These are phyloP conservation scores for Irineochytrium annulatum DNA, from an alignment of 192 early-diverging fungal genomes.

Conservation along the genomic window DNA sequence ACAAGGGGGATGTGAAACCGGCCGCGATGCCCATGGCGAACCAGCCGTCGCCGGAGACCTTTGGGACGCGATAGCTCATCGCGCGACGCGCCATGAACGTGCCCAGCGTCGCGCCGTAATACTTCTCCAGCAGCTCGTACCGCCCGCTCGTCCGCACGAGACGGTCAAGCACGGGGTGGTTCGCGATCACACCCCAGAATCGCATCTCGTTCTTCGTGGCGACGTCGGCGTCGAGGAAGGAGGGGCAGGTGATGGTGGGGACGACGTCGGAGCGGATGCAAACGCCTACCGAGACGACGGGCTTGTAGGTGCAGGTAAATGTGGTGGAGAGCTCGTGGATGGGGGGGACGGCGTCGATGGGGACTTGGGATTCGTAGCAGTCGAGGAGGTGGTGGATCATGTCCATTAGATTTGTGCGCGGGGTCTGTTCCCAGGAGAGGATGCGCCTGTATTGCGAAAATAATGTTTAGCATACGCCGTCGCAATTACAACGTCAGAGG, in stretches of 20 bases:
- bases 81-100: background rate
- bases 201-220: background rate
- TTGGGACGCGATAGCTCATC: background rate
- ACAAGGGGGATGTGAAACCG: constrained; percentile 4
- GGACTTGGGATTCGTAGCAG: background rate
- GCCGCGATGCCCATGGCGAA: constrained; percentile 2
- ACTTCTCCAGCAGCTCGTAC: background rate
- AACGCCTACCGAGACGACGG: constrained; percentile 9
- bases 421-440: constrained; percentile 12
- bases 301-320: constrained; percentile 8
- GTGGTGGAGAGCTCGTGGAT: background rate
- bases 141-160: background rate
- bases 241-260: background rate
- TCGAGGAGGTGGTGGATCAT: constrained; percentile 13
- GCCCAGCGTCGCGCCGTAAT: background rate
- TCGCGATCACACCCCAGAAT: constrained; percentile 1
- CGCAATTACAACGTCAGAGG: background rate
- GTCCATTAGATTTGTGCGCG: constrained; percentile 12
- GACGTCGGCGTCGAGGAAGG: background rate
- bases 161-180: background rate
- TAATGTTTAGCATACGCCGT: background rate
- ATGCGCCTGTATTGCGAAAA: constrained; percentile 4
- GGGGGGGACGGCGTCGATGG: background rate
- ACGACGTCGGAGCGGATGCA: constrained; percentile 8
- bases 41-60: constrained; percentile 2